Conservation (phyloP, 805 yeast species). For the Yamadazyma akitaensis region DNA sequence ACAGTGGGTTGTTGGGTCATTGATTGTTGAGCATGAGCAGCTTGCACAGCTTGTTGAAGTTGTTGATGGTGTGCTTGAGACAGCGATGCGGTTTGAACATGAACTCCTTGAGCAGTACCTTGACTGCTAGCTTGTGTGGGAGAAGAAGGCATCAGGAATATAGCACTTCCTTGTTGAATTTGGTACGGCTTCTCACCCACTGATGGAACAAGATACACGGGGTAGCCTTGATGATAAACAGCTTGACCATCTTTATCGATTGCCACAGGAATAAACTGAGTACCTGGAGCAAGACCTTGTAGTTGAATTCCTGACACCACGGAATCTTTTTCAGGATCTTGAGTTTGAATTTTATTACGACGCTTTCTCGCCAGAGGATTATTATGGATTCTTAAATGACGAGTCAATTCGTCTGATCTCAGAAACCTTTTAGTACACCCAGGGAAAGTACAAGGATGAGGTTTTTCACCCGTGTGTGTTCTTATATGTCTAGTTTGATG, state of each 20-base stretch:
- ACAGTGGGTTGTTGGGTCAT: not conserved
- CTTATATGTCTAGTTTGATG: constrained; percentile 90
- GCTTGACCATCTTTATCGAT: constrained; percentile 31
- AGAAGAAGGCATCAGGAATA: constrained; percentile 8
- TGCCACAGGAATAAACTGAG: constrained; percentile 23
- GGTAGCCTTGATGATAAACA: constrained; percentile 32
- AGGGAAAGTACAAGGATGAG: constrained; percentile 79
- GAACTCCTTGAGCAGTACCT: not conserved
- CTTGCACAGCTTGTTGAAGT: not conserved
- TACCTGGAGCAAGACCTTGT: constrained; percentile 2
- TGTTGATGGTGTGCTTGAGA: not conserved
- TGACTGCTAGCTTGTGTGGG: constrained; percentile 2
- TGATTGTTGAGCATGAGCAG: not conserved
- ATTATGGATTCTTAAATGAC: constrained; percentile 79
- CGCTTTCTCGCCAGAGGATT: constrained; percentile 49
- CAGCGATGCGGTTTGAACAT: not conserved
- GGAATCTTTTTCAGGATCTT: constrained; percentile 9
- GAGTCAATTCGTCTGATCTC: constrained; percentile 79
- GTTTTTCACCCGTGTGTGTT: constrained; percentile 92
- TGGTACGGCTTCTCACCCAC: constrained; percentile 3
- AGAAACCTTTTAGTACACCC: constrained; percentile 81
- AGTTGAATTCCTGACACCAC: constrained; percentile 3
- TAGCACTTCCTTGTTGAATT: constrained; percentile 8
- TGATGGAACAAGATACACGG: constrained; percentile 30
- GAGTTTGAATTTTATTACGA: constrained; percentile 23